Base-by-base conservation (phyloP, 2,329 filamentous ascomycete genomes). In the Elsinoe fawcettii region DNA sequence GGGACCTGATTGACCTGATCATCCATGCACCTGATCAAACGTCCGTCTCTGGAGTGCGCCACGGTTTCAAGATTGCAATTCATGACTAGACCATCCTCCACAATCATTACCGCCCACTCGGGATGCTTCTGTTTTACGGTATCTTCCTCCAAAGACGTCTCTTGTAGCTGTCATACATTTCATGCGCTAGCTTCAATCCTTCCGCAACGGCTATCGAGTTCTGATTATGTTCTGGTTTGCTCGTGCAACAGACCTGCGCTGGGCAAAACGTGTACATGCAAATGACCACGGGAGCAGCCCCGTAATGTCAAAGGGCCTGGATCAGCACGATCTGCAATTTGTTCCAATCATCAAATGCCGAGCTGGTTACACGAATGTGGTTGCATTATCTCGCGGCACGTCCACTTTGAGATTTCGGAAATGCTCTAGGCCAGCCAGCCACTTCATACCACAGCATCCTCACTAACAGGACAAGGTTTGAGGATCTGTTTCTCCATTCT, bases 281-380 rank as follows among this genome's bases (percentile, higher is more conserved):
- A 25, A 32, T 34, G 27, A 32, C 9, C 14, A 46, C 41, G 22
- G 11, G 22, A 22, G n/a, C n/a, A 46, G 41, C 41, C 41, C 20
- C 25, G 22, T 25, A 46, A 46, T 27, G 11, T 37, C 34, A n/a
- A 25, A 12, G 20, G 41, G 27, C 46, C 46, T 51, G 46, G 46
- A 51, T 51, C 46, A 51, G 18, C 25, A 25, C 46, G 46, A 51
- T 51, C 46, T 51, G 25, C 46, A 51, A 32, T 34, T 25, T 51
- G 27, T 25, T 14, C 46, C 46, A 51, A 51, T 51, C 46, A 34
- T 51, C 46, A 51, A 51, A 51, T 51, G 46, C 46, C 46, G 46
- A 51, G 46, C 11, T 32, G 46, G n/a, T 51, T 22, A 14, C 46
- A 18, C 34, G 3, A 37, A 37, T 37, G 11, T 37, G 34, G 34